Base-by-base conservation (phyloP, 192 early-diverging fungal species). In the Coemansia sp. region DNA sequence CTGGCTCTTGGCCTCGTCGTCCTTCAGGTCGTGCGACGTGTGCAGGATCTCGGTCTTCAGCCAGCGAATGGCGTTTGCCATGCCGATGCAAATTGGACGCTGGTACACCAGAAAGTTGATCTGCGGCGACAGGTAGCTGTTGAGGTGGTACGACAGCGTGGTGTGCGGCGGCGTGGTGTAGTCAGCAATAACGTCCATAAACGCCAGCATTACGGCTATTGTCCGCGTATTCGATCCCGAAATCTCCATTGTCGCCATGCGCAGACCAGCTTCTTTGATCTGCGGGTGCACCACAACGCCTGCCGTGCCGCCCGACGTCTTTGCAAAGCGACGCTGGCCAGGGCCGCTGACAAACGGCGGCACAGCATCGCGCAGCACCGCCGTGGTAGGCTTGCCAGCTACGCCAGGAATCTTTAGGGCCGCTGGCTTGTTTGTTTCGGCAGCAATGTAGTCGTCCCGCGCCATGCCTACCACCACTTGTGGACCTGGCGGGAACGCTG, bases 61-160 rank as follows among this genome's bases (percentile, higher is more conserved):
- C 61, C 86, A 89, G 40, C 94, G 85, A 60, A 98, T 95, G 20
- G 92, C 92, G 20, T 89, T 93, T 61, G 90, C 88, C 95, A 99
- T 97, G 70, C 90, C 90, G 26, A 93, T 86, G n/a, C 92, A 90
- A 84, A 98, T 86, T 5, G 89, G 84, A 24, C 97, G 88, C 54
- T 87, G 87, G 49, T 86, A 87, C 24, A 88, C 84, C 44, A 99
- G 72, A 64, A 93, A 96, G 61, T 87, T 91, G 65, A 98, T 92
- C 66, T 99, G 96, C 52, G 91, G 88, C 67, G 89, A 87, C 49
- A 99, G 64, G 61, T 96, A 84, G 21, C 83, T 86, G 28, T 83
- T 88, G 63, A 99, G 85, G 73, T 93, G 83, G 52, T 95, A 78
- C 31, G 87, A 85, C 46, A 99, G 84, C 0, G 90, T 86, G 0